A percentile compares a stretch with the other conserved stretches of the same genome.
Evolutionary conservation across 257 asterid species (phyloP).

Genomic region (Perilla frutescens): DNA sequence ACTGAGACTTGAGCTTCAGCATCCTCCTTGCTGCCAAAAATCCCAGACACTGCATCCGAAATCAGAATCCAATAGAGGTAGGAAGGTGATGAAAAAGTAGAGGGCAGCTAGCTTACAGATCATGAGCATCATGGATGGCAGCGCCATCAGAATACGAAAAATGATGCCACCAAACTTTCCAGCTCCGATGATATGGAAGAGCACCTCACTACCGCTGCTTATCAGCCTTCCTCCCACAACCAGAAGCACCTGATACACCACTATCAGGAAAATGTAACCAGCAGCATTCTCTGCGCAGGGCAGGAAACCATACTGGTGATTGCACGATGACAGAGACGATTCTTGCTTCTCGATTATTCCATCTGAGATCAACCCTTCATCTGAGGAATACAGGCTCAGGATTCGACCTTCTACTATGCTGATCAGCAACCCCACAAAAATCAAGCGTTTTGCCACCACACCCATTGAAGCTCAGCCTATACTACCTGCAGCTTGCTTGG

Average conservation of each 20-base stretch:
- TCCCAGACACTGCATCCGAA: slow-evolving; percentile 45
- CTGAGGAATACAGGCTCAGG: slow-evolving; percentile 39
- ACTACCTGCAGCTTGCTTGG: neutral
- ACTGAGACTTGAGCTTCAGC: slow-evolving; percentile 50
- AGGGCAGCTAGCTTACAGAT: slow-evolving; percentile 41
- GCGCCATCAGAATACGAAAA: slow-evolving; percentile 54
- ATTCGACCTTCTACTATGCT: slow-evolving; percentile 38
- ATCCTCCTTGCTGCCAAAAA: slow-evolving; percentile 45
- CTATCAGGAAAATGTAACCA: slow-evolving; percentile 49
- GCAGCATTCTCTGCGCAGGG: slow-evolving; percentile 62
- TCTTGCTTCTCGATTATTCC: slow-evolving; percentile 34
- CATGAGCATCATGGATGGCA: slow-evolving; percentile 58
- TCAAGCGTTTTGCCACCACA: neutral
- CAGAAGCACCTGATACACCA: slow-evolving; percentile 52
- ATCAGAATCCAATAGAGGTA: neutral
- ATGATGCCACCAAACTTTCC: slow-evolving; percentile 56
- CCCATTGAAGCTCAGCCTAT: slow-evolving; percentile 35
- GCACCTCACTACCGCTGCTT: slow-evolving; percentile 46
- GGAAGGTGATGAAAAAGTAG: too few species aligned
- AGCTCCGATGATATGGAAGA: slow-evolving; percentile 50
- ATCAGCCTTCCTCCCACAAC: slow-evolving; percentile 49
- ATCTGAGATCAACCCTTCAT: slow-evolving; percentile 41
- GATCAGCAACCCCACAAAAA: slow-evolving; percentile 19
- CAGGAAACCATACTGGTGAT: slow-evolving; percentile 58
- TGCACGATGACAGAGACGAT: slow-evolving; percentile 31